A percentile compares a stretch with the other conserved stretches of the same genome.
These are phyloP conservation scores for Aspergillus sclerotialis DNA, from an alignment of 2,329 filamentous ascomycete species.

Conservation along the genomic window DNA sequence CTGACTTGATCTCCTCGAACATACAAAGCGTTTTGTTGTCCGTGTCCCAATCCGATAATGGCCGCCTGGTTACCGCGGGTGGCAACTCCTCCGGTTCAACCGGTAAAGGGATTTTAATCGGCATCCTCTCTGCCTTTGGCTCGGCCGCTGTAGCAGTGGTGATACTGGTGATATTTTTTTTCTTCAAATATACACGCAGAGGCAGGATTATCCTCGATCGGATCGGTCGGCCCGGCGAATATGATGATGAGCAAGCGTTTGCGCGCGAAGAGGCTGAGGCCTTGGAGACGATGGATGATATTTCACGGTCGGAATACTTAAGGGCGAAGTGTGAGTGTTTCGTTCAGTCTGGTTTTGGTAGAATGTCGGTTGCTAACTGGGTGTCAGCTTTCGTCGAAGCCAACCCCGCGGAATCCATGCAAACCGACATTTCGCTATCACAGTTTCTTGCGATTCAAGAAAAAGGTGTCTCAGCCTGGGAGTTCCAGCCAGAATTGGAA, in stretches of 20 bases:
- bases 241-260: slow-evolving; percentile 95
- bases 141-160: slow-evolving; percentile 79
- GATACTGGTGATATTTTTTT: slow-evolving; percentile 76
- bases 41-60: slow-evolving; percentile 16
- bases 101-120: slow-evolving; percentile 81
- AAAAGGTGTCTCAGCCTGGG: slow-evolving; percentile 99
- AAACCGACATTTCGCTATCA: slow-evolving; percentile 94
- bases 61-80: slow-evolving; percentile 23
- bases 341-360: neutral
- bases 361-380: slow-evolving; percentile 4
- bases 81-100: slow-evolving; percentile 46
- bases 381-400: slow-evolving; percentile 77
- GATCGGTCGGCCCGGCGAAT: slow-evolving; percentile 88
- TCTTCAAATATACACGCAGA: slow-evolving; percentile 82
- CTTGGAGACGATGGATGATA: slow-evolving; percentile 89
- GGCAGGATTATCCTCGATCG: slow-evolving; percentile 91
- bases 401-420: slow-evolving; percentile 89
- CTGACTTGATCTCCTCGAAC: slow-evolving; percentile 16
- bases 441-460: slow-evolving; percentile 98
- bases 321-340: slow-evolving; percentile 74
- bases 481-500: slow-evolving; percentile 97
- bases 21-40: slow-evolving; percentile 34
- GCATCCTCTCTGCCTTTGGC: slow-evolving; percentile 87
- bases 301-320: slow-evolving; percentile 82
- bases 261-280: slow-evolving; percentile 90